Base-by-base conservation (phyloP, 2,329 filamentous ascomycete genomes). In the Mycocentrospora acerina region DNA sequence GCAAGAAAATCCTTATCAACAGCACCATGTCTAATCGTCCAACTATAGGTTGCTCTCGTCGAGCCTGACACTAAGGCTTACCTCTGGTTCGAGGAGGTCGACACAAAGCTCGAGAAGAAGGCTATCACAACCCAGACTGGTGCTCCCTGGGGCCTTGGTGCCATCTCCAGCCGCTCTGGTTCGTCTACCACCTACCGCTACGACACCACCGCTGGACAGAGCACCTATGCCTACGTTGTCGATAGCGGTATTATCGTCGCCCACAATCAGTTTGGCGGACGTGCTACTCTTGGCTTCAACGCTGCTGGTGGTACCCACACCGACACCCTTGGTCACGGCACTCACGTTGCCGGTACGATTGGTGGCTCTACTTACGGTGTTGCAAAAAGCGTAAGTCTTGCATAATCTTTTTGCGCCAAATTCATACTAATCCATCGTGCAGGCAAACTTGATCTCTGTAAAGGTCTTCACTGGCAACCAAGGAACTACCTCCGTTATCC, bases 191-290 rank as follows among this genome's bases (percentile, higher is more conserved):
- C 39, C 29, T 55, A 53, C 42, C 32, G 46, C 39, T 53, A 55
- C 29, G 51, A 55, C 37, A 35, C 28, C 18, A 46, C 40, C 16
- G 49, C 49, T 24, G 49, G 51, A 8, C 7, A 36, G 11, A 16
- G 40, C 25, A 59, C 54, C 54, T 80, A 74, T 7, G 78, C 73
- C 15, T 85, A 78, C 59, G 68, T 85, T n/a, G 72, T 84, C 13
- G 81, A 85, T 62, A 82, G 79, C 4, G 81, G 81, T 50, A 76
- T 83, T 60, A 62, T 67, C 37, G 59, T 65, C 24, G 72, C 69
- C 5, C 81, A 85, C 64, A 32, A 18, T n/a, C 42, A 59, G 35
- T 59, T 59, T 24, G 52, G 42, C n/a, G 52, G 50, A 16, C 54
- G 55, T 35, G 49, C 44, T 11, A 47, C 46, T 16, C 38, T 53